Evolutionary conservation across 2,329 filamentous ascomycete genomes (phyloP), one percentile per base, ranked within the genome.

Genomic region (Ilyonectria destructans): DNA sequence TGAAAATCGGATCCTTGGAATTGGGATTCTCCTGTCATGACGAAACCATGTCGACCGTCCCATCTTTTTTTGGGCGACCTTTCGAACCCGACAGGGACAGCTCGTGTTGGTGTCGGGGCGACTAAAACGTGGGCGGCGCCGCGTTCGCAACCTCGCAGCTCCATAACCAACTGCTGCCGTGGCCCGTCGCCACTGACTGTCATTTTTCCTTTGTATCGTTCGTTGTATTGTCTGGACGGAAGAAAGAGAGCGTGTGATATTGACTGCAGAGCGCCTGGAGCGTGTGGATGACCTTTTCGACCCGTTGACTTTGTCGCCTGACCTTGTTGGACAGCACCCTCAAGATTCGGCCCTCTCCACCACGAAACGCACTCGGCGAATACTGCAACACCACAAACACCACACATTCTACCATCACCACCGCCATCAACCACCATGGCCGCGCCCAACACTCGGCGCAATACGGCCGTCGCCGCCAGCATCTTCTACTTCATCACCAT

Each of bases 401-500:
- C 17, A 10, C 33, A 35, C 26, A 57, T 46, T 15, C 15, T 23
- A n/a, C 26, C n/a, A 33, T 37, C 9, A 37, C 19, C 37, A 19
- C 31, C 35, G 8, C 19, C 26, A 65, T 45, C 19, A 46, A 23
- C 48, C 35, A 71, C 26, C 58, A 77, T 77, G 74, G 72, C 69
- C 13, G 19, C 70, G n/a, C 72, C 71, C 63, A 76, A 75, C 23
- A 72, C 79, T 6, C 80, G 92, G 17, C 84, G 85, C 57, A 86
- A 86, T 79, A 92, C 91, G 77, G 88, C 92, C 67, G 79, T 91
- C 26, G 78, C 92, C 54, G 90, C 92, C 54, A 89, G 89, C 35
- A 82, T 92, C 71, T 88, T 92, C 76, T 96, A 96, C 79, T 84
- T 95, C 68, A 78, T 96, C 68, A 88, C 92, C 45, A 87, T 93